A percentile compares a stretch with the other conserved stretches of the same genome.
Evolutionary conservation across 306 rosid species (phyloP).

Genomic region (Quercus ilex): DNA sequence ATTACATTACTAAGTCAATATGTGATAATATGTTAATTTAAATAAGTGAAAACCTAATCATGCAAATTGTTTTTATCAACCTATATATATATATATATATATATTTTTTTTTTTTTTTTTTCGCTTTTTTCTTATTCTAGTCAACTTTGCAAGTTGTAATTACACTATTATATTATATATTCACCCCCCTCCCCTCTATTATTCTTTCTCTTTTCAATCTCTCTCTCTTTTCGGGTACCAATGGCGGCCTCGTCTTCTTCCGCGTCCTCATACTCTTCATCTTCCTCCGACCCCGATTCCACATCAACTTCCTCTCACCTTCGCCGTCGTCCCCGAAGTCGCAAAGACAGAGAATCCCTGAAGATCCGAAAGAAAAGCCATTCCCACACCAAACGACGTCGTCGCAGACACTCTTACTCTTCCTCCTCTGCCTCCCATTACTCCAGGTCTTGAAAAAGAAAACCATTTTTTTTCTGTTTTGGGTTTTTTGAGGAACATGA

Average conservation of each 20-base stretch:
- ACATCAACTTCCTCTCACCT: constrained; percentile 41
- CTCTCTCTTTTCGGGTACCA: not conserved
- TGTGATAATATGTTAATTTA: no score
- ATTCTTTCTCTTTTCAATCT: not conserved
- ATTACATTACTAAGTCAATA: no score
- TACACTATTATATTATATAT: no score
- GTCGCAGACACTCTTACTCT: constrained; percentile 63
- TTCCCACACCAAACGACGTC: constrained; percentile 72
- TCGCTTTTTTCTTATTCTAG: no score
- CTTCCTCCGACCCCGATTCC: constrained; percentile 28
- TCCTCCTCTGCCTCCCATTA: constrained; percentile 55
- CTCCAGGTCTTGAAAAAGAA: constrained; percentile 44
- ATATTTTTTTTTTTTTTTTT: no score
- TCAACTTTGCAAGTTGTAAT: no score
- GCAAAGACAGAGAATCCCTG: constrained; percentile 57
- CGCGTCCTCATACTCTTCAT: constrained; percentile 24
- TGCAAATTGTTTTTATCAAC: no score
- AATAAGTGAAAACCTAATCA: no score
- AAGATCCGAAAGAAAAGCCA: constrained; percentile 68
- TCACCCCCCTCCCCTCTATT: no score
- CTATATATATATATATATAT: no score
- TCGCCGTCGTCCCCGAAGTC: constrained; percentile 43
- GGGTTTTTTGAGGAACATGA: not conserved
- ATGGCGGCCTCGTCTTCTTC: constrained; percentile 81
- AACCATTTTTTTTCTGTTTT: no score